Evolutionary conservation across 305 asterid genomes (phyloP).

Genomic region (Rubia peregrina): DNA sequence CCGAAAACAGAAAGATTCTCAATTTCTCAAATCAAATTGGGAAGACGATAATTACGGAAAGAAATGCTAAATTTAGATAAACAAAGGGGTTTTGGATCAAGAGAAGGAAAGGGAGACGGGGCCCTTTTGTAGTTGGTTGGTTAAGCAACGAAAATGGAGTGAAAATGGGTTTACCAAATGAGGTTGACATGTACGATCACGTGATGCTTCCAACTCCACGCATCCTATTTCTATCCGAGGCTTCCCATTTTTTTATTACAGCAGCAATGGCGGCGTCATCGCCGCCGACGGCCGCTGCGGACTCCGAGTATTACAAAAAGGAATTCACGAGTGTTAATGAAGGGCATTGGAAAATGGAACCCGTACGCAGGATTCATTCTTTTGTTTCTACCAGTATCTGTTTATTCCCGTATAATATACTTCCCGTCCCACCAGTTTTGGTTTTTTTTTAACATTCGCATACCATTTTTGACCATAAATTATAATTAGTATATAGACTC

Average conservation of each 20-base stretch:
- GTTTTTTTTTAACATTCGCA: too few relatives aligned
- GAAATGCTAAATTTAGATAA: too few relatives aligned
- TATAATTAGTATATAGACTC: too few relatives aligned
- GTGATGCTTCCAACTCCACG: background rate
- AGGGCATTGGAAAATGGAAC: background rate
- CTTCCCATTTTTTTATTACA: background rate
- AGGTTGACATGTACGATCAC: conserved; percentile 5
- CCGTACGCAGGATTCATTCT: too few relatives aligned
- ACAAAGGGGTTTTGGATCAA: conserved; percentile 25
- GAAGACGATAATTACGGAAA: background rate
- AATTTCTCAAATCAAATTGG: background rate
- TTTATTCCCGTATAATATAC: too few relatives aligned
- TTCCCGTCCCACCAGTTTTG: too few relatives aligned
- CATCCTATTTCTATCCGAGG: background rate
- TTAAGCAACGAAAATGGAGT: background rate
- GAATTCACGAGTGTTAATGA: background rate
- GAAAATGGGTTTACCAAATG: conserved; percentile 9
- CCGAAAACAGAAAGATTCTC: conserved; percentile 3
- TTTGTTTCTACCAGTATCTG: too few relatives aligned
- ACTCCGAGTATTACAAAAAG: background rate
- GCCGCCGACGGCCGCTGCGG: background rate
- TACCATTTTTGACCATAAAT: too few relatives aligned
- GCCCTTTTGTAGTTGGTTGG: background rate
- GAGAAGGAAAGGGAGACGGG: conserved; percentile 1
- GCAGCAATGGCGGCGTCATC: background rate